Evolutionary conservation across 2,329 filamentous ascomycete genomes (phyloP), one percentile per base, ranked within the genome.

Genomic region (Exophiala calicioides): DNA sequence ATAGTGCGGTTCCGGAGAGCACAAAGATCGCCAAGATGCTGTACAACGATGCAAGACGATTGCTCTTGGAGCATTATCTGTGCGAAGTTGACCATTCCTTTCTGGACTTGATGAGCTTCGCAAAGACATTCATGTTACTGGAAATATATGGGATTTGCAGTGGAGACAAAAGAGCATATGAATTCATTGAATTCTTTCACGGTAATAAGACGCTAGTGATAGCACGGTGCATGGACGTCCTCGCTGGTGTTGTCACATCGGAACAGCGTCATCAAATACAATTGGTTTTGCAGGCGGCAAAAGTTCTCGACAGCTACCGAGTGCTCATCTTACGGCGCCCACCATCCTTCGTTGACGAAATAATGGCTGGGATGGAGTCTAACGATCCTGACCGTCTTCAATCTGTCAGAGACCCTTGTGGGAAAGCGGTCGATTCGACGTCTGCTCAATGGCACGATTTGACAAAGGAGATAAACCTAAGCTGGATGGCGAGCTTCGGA

Each of bases 131-230:
- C 16, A 36, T 45, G 23, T 23, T 45, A 5, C 21, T 45, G 3
- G 42, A 36, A 12, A 38, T 45, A 5, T 38, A 45, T 16, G 42
- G 42, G 13, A 21, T 45, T 10, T 45, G 42, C 18, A 45, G 42
- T 21, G 42, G 42, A 9, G 34, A 45, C 20, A 21, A 20, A 16
- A 37, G 42, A 24, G 38, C 21, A 15, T 45, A 45, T 21, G 42
- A 45, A 21, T 45, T 45, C 23, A 8, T 16, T 6, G 42, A 45
- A 33, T 32, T 19, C 10, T 38, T 37, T 13, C 42, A 45, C 26
- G 8, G 12, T 16, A 9, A 38, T 21, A 7, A 38, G 13, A 27
- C 24, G n/a, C n/a, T n/a, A n/a, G n/a, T n/a, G n/a, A n/a, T n/a
- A n/a, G n/a, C n/a, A n/a, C n/a, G n/a, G n/a, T n/a, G n/a, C n/a